Conservation (phyloP, 306 rosid species). For the Sicyos baderoa region DNA sequence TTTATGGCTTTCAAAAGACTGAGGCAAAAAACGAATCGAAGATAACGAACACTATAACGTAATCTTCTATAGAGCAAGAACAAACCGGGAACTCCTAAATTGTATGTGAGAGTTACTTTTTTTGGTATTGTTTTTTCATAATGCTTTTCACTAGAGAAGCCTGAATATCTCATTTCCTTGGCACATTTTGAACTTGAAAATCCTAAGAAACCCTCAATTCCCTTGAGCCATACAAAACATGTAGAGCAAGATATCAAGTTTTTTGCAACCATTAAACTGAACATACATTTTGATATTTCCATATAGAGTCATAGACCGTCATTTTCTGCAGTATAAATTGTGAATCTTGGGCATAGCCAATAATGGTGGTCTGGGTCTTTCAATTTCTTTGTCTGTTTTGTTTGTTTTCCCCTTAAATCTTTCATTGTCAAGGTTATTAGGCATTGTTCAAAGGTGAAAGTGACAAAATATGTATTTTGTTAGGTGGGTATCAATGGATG, state of each 20-base stretch:
- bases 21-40: constrained; percentile 40
- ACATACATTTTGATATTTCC: background rate
- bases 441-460: background rate
- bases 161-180: background rate
- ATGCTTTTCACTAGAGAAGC: background rate
- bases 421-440: constrained; percentile 6
- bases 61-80: background rate
- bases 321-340: background rate
- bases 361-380: background rate
- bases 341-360: background rate
- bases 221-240: background rate
- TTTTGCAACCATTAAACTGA: background rate
- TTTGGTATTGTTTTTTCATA: constrained; percentile 1
- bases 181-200: background rate
- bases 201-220: background rate
- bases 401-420: background rate
- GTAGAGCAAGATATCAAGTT: background rate
- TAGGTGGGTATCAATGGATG: constrained; percentile 12
- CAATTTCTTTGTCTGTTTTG: background rate
- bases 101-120: constrained; percentile 2
- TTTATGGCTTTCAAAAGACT: constrained; percentile 82
- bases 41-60: constrained; percentile 29
- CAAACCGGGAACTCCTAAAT: background rate
- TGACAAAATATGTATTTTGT: constrained; percentile 1
- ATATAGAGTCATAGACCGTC: background rate